Conservation (phyloP, 2,329 filamentous ascomycete genomes). For the Aspergillus hiratsukae region DNA sequence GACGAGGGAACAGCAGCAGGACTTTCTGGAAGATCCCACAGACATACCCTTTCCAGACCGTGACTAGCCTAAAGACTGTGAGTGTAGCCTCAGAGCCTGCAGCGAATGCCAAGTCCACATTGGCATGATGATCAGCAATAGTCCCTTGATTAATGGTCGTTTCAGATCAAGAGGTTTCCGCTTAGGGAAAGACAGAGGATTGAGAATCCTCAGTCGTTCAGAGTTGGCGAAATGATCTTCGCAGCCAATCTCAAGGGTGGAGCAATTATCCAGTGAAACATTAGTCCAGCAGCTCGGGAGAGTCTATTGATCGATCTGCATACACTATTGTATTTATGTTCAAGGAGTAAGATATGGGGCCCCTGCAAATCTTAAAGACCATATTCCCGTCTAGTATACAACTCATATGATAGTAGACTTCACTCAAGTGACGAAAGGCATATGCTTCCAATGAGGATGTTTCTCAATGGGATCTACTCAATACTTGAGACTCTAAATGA, state of each 20-base stretch:
- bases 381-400: neutral
- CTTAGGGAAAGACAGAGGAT: no score
- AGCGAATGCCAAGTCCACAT: neutral
- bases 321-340: constrained; percentile 10
- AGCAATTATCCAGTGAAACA: constrained; percentile 3
- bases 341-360: neutral
- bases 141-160: neutral
- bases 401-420: neutral
- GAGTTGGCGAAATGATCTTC: neutral
- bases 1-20: neutral
- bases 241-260: neutral
- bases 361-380: no score
- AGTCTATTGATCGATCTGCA: constrained; percentile 11
- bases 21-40: neutral
- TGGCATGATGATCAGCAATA: neutral
- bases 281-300: constrained; percentile 6
- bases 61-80: neutral
- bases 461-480: neutral
- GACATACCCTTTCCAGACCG: neutral
- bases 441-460: no score
- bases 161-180: neutral
- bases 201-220: neutral
- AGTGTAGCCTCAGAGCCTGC: no score
- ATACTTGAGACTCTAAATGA: neutral
- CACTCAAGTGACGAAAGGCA: no score